Conservation (phyloP, 768 basidiomycete genomes). For the Pholiota conissans region DNA sequence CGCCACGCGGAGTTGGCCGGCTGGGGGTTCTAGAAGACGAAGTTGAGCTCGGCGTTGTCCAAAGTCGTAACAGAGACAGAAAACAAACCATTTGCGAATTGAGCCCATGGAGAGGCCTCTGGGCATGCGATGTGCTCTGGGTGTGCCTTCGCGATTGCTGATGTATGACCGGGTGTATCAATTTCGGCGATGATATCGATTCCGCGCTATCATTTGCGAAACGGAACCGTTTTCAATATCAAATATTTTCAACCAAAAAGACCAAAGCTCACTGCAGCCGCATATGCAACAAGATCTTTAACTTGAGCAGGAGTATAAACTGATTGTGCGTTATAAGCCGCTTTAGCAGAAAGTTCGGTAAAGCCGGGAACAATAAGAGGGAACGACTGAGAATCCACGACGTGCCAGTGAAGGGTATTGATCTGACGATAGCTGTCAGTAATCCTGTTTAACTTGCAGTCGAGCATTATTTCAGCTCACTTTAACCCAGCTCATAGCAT, state of each 20-base stretch:
- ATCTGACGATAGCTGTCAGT: conserved; percentile 39
- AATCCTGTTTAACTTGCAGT: background rate
- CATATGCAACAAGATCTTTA: conserved; percentile 61
- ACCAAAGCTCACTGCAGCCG: conserved; percentile 55
- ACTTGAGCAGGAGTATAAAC: conserved; percentile 61
- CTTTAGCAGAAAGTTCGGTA: conserved; percentile 57
- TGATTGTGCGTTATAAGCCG: conserved; percentile 61
- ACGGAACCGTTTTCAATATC: conserved; percentile 3
- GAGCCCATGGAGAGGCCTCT: conserved; percentile 56
- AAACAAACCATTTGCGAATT: conserved; percentile 51
- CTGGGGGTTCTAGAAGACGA: conserved; percentile 61
- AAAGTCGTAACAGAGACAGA: background rate
- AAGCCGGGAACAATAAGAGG: conserved; percentile 65
- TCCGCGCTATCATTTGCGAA: conserved; percentile 59
- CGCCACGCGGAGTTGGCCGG: conserved; percentile 80
- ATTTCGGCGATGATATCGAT: conserved; percentile 78
- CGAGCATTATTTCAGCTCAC: conserved; percentile 24
- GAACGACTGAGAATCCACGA: conserved; percentile 81
- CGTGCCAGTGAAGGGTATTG: conserved; percentile 84
- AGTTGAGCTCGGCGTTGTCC: background rate
- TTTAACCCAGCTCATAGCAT: conserved; percentile 80
- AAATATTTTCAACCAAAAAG: background rate
- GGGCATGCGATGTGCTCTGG: conserved; percentile 79
- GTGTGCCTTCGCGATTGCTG: conserved; percentile 60
- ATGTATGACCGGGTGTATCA: conserved; percentile 85